Evolutionary conservation across 2,329 filamentous ascomycete genomes (phyloP).

Genomic region (Biscogniauxia mediterranea): DNA sequence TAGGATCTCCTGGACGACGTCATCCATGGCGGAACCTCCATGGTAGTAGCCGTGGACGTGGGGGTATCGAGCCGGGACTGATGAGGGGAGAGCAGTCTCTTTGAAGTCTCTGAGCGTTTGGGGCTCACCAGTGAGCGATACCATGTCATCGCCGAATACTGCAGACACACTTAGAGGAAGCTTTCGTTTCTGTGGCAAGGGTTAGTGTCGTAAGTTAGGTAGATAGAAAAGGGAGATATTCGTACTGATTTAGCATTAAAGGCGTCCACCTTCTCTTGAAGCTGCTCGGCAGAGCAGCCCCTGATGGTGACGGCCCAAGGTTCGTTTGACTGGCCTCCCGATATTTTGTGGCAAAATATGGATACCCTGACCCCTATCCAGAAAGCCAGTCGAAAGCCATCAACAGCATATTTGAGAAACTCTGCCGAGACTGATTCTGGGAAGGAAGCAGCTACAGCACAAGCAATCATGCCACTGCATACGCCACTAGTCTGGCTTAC

Average conservation of each 20-base stretch:
- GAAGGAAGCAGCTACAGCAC: neutral
- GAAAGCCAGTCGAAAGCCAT: slow-evolving; percentile 11
- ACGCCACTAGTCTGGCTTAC: neutral
- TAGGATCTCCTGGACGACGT: slow-evolving; percentile 3
- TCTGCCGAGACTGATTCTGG: slow-evolving; percentile 4
- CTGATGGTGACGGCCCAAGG: slow-evolving; percentile 9
- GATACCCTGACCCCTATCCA: slow-evolving; percentile 8
- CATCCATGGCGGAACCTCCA: slow-evolving; percentile 5
- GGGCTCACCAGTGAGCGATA: neutral
- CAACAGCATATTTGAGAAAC: slow-evolving; percentile 6
- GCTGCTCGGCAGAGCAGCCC: slow-evolving; percentile 4
- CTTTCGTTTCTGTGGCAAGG: neutral
- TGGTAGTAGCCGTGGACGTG: slow-evolving; percentile 14
- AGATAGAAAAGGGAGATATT: neutral
- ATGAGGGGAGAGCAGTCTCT: slow-evolving; percentile 1
- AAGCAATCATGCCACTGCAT: neutral
- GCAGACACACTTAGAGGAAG: neutral
- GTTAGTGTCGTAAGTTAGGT: neutral
- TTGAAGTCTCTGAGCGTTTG: slow-evolving; percentile 9
- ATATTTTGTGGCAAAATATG: neutral
- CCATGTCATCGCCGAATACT: neutral
- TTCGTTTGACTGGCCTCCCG: neutral
- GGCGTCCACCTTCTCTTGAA: neutral
- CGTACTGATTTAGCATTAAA: neutral
- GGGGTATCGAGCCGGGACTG: slow-evolving; percentile 4